Conservation (phyloP, 177 flowering plant genomes). For the Vitis hybrid region DNA sequence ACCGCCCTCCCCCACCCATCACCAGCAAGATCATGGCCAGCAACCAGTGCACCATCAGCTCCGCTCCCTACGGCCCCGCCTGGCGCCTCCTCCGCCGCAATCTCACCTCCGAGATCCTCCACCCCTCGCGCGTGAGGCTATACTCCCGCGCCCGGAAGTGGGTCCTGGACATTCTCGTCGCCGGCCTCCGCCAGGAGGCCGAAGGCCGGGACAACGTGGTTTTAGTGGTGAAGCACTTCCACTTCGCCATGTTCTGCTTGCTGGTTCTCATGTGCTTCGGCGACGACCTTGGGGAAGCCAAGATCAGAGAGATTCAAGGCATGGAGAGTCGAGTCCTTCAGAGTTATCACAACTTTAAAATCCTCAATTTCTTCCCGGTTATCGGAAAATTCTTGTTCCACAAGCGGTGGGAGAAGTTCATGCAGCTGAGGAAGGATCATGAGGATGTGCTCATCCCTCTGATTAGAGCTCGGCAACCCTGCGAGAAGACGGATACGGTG, state of each 20-base stretch:
- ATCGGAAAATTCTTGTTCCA: slow-evolving; percentile 45
- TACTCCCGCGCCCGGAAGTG: slow-evolving; percentile 42
- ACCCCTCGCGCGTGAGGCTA: slow-evolving; percentile 43
- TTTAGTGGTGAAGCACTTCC: slow-evolving; percentile 33
- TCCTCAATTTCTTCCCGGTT: slow-evolving; percentile 46
- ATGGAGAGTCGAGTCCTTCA: slow-evolving; percentile 22
- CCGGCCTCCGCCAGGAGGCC: slow-evolving; percentile 7
- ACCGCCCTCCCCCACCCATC: slow-evolving; percentile 24
- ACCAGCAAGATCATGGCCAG: not conserved
- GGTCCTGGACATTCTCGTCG: slow-evolving; percentile 34
- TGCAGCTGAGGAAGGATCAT: slow-evolving; percentile 25
- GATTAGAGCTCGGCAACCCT: slow-evolving; percentile 10
- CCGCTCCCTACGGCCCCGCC: slow-evolving; percentile 41
- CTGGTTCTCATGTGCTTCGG: slow-evolving; percentile 70
- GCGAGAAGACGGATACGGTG: too few relatives aligned
- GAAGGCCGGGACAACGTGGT: not conserved
- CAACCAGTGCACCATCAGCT: slow-evolving; percentile 24
- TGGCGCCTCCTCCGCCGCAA: slow-evolving; percentile 63
- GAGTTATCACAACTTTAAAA: slow-evolving; percentile 15
- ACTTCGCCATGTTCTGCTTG: slow-evolving; percentile 49
- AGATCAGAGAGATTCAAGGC: slow-evolving; percentile 23
- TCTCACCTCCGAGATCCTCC: slow-evolving; percentile 49
- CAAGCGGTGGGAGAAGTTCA: slow-evolving; percentile 38
- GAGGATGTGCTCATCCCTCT: slow-evolving; percentile 19
- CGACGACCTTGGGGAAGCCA: slow-evolving; percentile 35